Conservation (phyloP, 2,329 filamentous ascomycete genomes). For the Aureobasidium vineae region DNA sequence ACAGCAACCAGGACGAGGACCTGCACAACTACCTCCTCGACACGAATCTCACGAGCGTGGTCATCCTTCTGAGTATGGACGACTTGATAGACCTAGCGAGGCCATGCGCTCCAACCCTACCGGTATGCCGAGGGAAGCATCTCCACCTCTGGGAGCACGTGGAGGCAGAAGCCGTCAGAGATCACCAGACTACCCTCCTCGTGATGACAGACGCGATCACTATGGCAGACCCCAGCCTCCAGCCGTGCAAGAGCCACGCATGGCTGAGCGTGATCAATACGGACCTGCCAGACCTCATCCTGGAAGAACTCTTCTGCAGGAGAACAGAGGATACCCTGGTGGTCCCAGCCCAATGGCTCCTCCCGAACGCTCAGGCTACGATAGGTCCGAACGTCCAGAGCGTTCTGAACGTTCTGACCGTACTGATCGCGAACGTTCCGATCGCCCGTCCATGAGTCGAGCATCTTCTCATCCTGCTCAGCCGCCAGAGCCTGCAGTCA, state of each 20-base stretch:
- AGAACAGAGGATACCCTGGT: slow-evolving; percentile 21
- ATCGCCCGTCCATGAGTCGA: slow-evolving; percentile 1
- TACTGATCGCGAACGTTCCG: slow-evolving; percentile 21
- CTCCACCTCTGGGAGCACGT: slow-evolving; percentile 34
- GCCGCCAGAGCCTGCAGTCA: slow-evolving; percentile 11
- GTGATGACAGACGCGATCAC: slow-evolving; percentile 31
- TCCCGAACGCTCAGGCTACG: not conserved
- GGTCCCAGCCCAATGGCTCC: slow-evolving; percentile 17
- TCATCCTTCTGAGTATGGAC: slow-evolving; percentile 42
- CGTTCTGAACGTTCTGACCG: not conserved
- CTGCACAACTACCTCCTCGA: slow-evolving; percentile 1
- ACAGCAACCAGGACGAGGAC: slow-evolving; percentile 30
- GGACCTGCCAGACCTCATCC: slow-evolving; percentile 22
- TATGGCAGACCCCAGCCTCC: slow-evolving; percentile 10
- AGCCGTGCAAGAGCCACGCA: not conserved
- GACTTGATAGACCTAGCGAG: slow-evolving; percentile 47
- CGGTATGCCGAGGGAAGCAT: slow-evolving; percentile 41
- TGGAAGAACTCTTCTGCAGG: slow-evolving; percentile 11
- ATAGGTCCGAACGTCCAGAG: slow-evolving; percentile 4
- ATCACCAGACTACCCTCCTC: slow-evolving; percentile 41
- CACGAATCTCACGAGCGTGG: slow-evolving; percentile 38
- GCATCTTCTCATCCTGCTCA: slow-evolving; percentile 13
- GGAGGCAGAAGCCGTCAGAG: slow-evolving; percentile 40
- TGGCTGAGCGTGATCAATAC: slow-evolving; percentile 16
- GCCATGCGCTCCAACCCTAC: slow-evolving; percentile 25